These are phyloP conservation scores for Ceratocystis variospora DNA, from an alignment of 2,329 filamentous ascomycete genomes.

Conservation along the genomic window DNA sequence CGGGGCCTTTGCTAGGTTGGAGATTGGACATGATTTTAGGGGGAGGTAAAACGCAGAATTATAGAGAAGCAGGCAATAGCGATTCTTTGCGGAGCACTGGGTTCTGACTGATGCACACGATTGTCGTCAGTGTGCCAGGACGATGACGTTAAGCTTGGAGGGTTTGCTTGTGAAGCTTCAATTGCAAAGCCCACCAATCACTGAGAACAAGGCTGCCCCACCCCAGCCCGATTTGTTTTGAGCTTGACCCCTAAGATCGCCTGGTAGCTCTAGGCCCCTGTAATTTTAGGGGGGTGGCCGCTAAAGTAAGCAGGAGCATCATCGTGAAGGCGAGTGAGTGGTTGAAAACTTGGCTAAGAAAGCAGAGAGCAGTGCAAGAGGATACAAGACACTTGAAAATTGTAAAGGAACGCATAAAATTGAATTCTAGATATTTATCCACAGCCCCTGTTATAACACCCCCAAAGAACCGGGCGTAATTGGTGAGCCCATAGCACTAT, in stretches of 20 bases:
- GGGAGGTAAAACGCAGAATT: neutral
- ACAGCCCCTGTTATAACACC: neutral
- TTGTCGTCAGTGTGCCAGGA: neutral
- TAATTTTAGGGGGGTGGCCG: neutral
- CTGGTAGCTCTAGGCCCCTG: neutral
- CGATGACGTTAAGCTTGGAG: slow-evolving; percentile 3
- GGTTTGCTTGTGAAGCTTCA: neutral
- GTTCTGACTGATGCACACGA: neutral
- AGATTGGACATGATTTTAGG: slow-evolving; percentile 37
- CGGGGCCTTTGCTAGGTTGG: slow-evolving; percentile 33
- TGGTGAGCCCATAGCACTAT: slow-evolving; percentile 11
- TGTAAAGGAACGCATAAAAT: neutral
- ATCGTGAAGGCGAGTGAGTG: neutral
- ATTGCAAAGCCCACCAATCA: neutral
- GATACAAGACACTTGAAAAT: neutral
- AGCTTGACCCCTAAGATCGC: neutral
- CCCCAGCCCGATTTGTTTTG: neutral
- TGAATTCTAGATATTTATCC: neutral
- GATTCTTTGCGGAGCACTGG: neutral
- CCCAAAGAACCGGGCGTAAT: neutral
- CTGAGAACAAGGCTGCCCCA: slow-evolving; percentile 18
- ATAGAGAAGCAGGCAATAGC: neutral
- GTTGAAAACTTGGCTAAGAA: neutral
- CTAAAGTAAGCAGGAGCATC: neutral
- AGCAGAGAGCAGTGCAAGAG: neutral